Conservation (phyloP, 75 land plant species). For the Cryptomeria japonica region DNA sequence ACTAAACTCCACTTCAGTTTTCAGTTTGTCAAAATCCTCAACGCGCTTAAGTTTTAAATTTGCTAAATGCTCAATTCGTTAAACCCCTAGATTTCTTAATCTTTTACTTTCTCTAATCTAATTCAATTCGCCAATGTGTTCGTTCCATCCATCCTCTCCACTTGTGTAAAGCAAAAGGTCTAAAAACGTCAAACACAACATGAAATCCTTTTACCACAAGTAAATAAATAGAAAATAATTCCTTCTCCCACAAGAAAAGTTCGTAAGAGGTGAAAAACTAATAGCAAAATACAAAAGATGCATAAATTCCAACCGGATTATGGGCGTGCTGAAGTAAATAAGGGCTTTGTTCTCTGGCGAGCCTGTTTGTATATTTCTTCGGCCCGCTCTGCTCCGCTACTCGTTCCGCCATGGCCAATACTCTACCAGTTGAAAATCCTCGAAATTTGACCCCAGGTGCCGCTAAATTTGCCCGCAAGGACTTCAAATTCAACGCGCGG, state of each 20-base stretch:
- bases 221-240: too few relatives aligned
- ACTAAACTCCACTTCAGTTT: background rate
- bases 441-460: background rate
- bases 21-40: background rate
- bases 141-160: background rate
- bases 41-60: too few relatives aligned
- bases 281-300: background rate
- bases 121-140: background rate
- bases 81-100: background rate
- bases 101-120: background rate
- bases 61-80: background rate
- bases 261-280: background rate
- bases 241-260: background rate
- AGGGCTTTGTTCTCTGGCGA: conserved; percentile 89
- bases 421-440: background rate
- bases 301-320: conserved; percentile 63
- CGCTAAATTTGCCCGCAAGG: background rate
- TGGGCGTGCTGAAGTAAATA: conserved; percentile 97
- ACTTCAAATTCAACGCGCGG: background rate
- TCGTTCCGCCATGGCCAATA: background rate
- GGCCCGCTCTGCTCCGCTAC: background rate
- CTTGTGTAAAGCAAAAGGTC: background rate
- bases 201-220: background rate
- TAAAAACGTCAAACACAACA: background rate
- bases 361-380: conserved; percentile 63